Conservation (phyloP, 2,329 filamentous ascomycete species). For the Aspergillus fumigatus region DNA sequence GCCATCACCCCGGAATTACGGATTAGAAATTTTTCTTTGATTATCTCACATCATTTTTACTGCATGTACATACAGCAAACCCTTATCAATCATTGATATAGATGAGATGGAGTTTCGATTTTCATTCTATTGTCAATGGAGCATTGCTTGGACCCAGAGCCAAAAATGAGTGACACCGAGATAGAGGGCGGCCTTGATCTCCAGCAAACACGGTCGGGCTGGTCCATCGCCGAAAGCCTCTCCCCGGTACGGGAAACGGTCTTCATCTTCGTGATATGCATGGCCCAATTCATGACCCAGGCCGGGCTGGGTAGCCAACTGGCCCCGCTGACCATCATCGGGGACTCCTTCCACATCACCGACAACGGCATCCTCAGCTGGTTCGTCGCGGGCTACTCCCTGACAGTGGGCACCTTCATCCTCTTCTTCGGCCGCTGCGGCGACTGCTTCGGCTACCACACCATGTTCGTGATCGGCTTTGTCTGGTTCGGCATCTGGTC, state of each 20-base stretch:
- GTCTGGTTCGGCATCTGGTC: slow-evolving; percentile 27
- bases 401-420: slow-evolving; percentile 42
- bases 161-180: background rate
- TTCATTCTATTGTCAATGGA: background rate
- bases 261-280: slow-evolving; percentile 34
- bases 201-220: slow-evolving; percentile 10
- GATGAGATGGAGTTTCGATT: background rate
- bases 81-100: background rate
- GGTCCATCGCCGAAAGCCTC: slow-evolving; percentile 18
- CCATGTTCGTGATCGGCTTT: slow-evolving; percentile 26
- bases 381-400: slow-evolving; percentile 55
- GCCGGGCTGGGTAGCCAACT: slow-evolving; percentile 47
- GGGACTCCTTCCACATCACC: slow-evolving; percentile 42
- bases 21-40: background rate
- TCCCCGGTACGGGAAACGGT: slow-evolving; percentile 24
- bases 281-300: slow-evolving; percentile 43
- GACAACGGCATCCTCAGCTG: slow-evolving; percentile 49
- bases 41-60: too few species aligned
- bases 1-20: background rate
- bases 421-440: slow-evolving; percentile 34
- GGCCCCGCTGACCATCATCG: slow-evolving; percentile 48
- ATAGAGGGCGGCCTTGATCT: background rate
- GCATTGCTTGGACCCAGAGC: background rate
- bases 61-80: background rate
- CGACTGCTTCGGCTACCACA: slow-evolving; percentile 28